Evolutionary conservation across 768 basidiomycete genomes (phyloP), one percentile per base, ranked within the genome.

Genomic region (Kwoniella botswanensis): DNA sequence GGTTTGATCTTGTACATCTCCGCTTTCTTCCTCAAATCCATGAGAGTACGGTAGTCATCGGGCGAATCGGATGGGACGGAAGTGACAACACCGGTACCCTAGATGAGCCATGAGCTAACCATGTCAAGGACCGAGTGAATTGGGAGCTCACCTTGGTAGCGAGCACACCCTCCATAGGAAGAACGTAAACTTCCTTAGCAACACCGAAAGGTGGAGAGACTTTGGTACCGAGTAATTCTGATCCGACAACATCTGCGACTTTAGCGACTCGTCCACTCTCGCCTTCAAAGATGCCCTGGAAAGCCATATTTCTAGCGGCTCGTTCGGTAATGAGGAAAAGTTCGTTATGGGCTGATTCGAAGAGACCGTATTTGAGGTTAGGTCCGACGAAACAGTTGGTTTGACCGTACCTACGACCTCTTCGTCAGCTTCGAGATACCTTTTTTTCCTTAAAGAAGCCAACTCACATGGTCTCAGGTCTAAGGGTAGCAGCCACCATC

Each of bases 61-160:
- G 97, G 97, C 4, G 97, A 98, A 82, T 99, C 97, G 9, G 97
- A 97, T 0, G 97, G 95, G 6, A 97, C 95, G 52, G 93, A 98
- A 4, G 95, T 97, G 77, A 99, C 97, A 41, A 99, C 94, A 72
- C 96, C 97, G 13, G 96, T 98, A 78, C 97, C 97, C 91, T 91
- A 72, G 1, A 50, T 13, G 26, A n/a, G 12, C 12, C 22, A n/a
- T 60, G 6, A 60, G 29, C 57, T n/a, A n/a, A n/a, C n/a, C n/a
- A n/a, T n/a, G n/a, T n/a, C n/a, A n/a, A n/a, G n/a, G n/a, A n/a
- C n/a, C n/a, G n/a, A n/a, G n/a, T n/a, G n/a, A n/a, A n/a, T n/a
- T n/a, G n/a, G n/a, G n/a, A n/a, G 70, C 86, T 21, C 63, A 88
- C 92, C 87, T 98, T 98, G 72, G 93, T 95, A n/a, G 94, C 89